These are phyloP conservation scores for Leucosporidium creatinivorum DNA, from an alignment of 768 basidiomycete species.

Conservation along the genomic window DNA sequence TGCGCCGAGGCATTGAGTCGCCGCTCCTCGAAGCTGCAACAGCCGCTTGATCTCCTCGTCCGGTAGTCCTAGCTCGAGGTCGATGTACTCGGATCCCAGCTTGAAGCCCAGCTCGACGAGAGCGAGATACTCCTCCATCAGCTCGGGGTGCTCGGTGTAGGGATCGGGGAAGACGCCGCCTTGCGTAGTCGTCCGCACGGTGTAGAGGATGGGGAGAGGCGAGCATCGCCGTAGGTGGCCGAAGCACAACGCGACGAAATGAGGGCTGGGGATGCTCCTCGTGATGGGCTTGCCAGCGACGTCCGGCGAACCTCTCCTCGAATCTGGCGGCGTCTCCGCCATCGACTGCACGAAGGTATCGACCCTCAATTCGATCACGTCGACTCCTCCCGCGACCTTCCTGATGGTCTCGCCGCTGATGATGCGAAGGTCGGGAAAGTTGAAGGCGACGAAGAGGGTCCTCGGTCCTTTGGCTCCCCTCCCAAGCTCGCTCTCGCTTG, in stretches of 20 bases:
- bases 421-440: constrained; percentile 22
- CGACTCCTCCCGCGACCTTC: constrained; percentile 55
- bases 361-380: constrained; percentile 84
- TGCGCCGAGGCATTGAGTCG: constrained; percentile 74
- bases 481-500: constrained; percentile 25
- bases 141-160: constrained; percentile 57
- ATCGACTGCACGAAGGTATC: constrained; percentile 46
- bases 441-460: constrained; percentile 31
- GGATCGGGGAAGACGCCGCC: constrained; percentile 83
- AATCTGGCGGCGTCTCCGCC: neutral
- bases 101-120: constrained; percentile 69
- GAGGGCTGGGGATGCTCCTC: constrained; percentile 9
- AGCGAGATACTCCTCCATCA: constrained; percentile 60
- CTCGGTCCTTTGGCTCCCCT: constrained; percentile 24
- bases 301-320: neutral
- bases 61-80: constrained; percentile 75
- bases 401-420: constrained; percentile 39
- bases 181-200: constrained; percentile 74
- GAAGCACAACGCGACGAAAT: constrained; percentile 71
- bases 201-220: constrained; percentile 78
- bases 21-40: constrained; percentile 55
- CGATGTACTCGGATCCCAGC: constrained; percentile 81
- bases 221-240: constrained; percentile 67
- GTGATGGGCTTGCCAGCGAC: neutral
- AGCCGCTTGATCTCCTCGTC: constrained; percentile 62